A percentile compares a stretch with the other conserved stretches of the same genome.
Conservation (phyloP, 2,329 filamentous ascomycete genomes). For the Neofusicoccum umdonicola region DNA sequence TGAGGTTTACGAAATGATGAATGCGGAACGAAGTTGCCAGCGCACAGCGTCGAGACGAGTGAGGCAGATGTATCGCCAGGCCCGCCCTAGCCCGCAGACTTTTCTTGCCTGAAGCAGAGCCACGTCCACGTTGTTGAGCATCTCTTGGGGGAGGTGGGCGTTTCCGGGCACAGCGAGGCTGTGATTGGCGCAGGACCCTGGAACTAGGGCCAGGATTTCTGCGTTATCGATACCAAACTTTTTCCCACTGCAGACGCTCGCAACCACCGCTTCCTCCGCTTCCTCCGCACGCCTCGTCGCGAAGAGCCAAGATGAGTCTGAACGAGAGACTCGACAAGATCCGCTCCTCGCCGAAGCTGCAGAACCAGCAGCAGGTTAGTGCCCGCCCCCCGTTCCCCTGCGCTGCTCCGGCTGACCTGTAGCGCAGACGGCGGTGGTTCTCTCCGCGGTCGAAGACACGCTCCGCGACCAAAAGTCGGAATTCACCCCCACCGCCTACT, state of each 20-base stretch:
- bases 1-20: constrained; percentile 6
- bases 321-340: constrained; percentile 96
- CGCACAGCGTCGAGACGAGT: no score
- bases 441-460: constrained; percentile 89
- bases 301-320: constrained; percentile 53
- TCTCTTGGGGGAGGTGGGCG: no score
- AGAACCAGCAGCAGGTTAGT: constrained; percentile 87
- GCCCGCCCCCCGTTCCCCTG: not conserved
- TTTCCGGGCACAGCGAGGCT: not conserved
- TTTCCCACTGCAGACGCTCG: not conserved
- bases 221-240: constrained; percentile 11
- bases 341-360: constrained; percentile 83
- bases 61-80: no score
- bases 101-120: no score
- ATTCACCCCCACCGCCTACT: constrained; percentile 85
- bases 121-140: no score
- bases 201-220: not conserved
- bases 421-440: constrained; percentile 73
- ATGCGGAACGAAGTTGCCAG: not conserved
- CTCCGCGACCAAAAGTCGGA: constrained; percentile 83
- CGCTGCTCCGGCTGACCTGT: constrained; percentile 14
- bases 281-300: constrained; percentile 9
- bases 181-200: not conserved
- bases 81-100: no score
- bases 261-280: not conserved